A percentile compares a stretch with the other conserved stretches of the same genome.
Conservation (phyloP, 2,329 filamentous ascomycete species). For the Madurella fahalii region DNA sequence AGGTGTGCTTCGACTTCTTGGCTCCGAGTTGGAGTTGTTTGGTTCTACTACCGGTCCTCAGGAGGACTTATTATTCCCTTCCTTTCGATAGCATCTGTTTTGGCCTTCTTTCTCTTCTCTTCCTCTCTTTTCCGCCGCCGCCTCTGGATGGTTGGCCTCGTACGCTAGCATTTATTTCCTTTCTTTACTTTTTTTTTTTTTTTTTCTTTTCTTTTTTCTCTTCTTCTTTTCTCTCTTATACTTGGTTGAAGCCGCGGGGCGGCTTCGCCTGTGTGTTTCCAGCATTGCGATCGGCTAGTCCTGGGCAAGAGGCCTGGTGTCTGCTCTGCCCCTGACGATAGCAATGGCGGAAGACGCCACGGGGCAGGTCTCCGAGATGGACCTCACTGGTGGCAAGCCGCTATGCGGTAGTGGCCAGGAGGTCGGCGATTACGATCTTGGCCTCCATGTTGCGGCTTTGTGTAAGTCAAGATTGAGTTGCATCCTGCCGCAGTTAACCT, state of each 20-base stretch:
- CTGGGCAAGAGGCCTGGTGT: slow-evolving; percentile 19
- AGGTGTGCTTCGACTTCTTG: slow-evolving; percentile 21
- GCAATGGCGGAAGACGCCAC: slow-evolving; percentile 10
- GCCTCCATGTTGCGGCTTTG: slow-evolving; percentile 39
- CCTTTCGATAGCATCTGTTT: slow-evolving; percentile 23
- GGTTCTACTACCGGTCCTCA: slow-evolving; percentile 16
- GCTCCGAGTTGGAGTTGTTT: slow-evolving; percentile 14
- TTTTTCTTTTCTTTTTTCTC: slow-evolving; percentile 8
- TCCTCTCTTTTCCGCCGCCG: slow-evolving; percentile 8
- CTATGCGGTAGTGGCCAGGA: slow-evolving; percentile 36
- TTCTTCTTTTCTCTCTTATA: slow-evolving; percentile 3
- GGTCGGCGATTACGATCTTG: slow-evolving; percentile 40
- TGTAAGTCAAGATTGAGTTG: slow-evolving; percentile 32
- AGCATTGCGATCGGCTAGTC: slow-evolving; percentile 6
- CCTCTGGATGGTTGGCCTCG: slow-evolving; percentile 17
- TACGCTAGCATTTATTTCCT: slow-evolving; percentile 15
- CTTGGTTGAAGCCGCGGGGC: slow-evolving; percentile 35
- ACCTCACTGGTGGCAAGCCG: slow-evolving; percentile 34
- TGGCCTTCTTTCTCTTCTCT: slow-evolving; percentile 19
- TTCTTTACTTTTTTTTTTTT: slow-evolving; percentile 24
- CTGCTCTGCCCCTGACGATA: neutral
- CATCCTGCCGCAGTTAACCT: neutral
- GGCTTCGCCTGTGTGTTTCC: slow-evolving; percentile 30
- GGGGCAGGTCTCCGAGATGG: slow-evolving; percentile 10
- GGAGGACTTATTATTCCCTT: slow-evolving; percentile 24